Evolutionary conservation across 768 basidiomycete genomes (phyloP), one percentile per base, ranked within the genome.

Genomic region (Pulveroboletus sp.): DNA sequence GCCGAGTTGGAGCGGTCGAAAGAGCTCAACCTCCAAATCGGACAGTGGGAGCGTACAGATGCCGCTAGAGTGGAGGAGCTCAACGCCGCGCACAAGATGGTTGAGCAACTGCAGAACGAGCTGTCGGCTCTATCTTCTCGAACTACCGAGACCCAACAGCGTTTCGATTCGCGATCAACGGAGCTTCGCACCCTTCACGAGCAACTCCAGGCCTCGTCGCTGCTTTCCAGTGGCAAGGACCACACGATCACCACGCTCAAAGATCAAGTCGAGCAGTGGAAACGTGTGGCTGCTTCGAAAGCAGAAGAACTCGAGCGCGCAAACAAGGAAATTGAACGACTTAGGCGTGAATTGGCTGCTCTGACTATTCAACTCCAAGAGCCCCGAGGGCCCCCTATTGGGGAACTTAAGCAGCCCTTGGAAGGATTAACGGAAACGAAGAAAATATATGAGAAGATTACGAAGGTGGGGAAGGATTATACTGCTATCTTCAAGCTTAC

Each of bases 401-500:
- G 15, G 24, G 12, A 33, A 38, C 28, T 30, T 6, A 6, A 1
- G 9, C 17, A 26, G 31, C 26, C 38, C 3, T 32, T 8, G 8
- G 15, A 8, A 35, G 17, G 38, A 10, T 40, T 32, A 7, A 17
- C 17, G 26, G 40, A 42, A 28, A 32, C 51, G 6, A 36, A 2
- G 42, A 24, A 11, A 10, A 5, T 43, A 1, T 28, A 43, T 24
- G 27, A 43, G 9, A 35, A 4, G 31, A 43, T 52, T 5, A 43
- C 26, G 14, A 43, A n/a, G 2, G 51, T 39, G 35, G 41, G 33
- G 28, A 47, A 43, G 36, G 56, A 48, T 24, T 39, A 52, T 11
- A 1, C 43, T 2, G 28, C 46, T 15, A 6, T 57, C 17, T 31
- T 57, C 37, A 27, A 51, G 28, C 56, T 57, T 21, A 52, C 54